These are phyloP conservation scores for Triticum monococcum DNA, from an alignment of 176 grass and related monocot genomes.

Conservation along the genomic window DNA sequence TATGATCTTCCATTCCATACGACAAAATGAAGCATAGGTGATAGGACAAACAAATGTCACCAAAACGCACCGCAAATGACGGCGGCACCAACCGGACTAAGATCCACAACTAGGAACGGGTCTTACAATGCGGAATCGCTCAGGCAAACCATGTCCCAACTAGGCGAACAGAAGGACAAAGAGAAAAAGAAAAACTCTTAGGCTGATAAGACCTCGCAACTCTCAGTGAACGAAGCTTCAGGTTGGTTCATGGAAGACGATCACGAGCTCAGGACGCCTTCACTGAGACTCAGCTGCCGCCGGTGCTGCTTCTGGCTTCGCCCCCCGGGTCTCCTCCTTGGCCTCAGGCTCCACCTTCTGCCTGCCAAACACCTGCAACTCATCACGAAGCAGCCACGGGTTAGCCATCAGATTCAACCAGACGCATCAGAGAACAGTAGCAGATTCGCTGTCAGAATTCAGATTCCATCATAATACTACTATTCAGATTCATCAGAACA, in stretches of 20 bases:
- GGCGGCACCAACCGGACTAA: not conserved
- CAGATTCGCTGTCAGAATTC: not conserved
- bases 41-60: not conserved
- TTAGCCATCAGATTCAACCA: not conserved
- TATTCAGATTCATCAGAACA: too few species aligned
- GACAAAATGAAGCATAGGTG: not conserved
- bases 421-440: not conserved
- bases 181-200: not conserved
- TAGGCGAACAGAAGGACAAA: not conserved
- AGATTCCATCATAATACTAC: too few species aligned
- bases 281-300: not conserved
- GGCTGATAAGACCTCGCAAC: not conserved
- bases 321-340: not conserved
- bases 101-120: not conserved
- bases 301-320: slow-evolving; percentile 3
- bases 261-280: not conserved
- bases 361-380: slow-evolving; percentile 25
- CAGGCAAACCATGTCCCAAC: slow-evolving; percentile 15
- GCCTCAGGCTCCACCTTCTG: slow-evolving; percentile 35
- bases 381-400: not conserved
- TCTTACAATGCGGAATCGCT: not conserved
- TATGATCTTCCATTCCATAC: not conserved
- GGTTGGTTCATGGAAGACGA: not conserved
- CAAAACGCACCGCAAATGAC: not conserved
- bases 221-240: slow-evolving; percentile 16